These are phyloP conservation scores for Plectosphaerella plurivora DNA, from an alignment of 2,329 filamentous ascomycete genomes.

Conservation along the genomic window DNA sequence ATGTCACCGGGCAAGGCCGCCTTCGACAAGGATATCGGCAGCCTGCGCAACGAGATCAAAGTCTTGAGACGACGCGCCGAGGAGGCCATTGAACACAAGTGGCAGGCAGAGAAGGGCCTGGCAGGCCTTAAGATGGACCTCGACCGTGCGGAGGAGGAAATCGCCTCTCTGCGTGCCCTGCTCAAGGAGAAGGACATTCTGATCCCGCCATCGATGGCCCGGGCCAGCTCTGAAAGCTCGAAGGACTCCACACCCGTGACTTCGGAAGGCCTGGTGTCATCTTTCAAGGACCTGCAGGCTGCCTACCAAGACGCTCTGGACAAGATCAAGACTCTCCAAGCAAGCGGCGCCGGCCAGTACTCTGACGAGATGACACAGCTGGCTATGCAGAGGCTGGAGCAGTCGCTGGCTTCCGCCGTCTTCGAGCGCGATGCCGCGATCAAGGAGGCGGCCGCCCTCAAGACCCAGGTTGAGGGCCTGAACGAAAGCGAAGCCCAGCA, in stretches of 20 bases:
- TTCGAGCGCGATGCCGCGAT: slow-evolving; percentile 69
- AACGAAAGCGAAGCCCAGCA: slow-evolving; percentile 51
- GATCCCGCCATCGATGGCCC: slow-evolving; percentile 51
- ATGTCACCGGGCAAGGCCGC: slow-evolving; percentile 68
- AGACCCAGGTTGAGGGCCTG: slow-evolving; percentile 55
- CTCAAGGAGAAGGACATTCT: slow-evolving; percentile 80
- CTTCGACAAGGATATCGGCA: slow-evolving; percentile 79
- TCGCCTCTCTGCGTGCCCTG: slow-evolving; percentile 72
- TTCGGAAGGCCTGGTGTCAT: slow-evolving; percentile 67
- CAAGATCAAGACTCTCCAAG: slow-evolving; percentile 62
- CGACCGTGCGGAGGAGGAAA: slow-evolving; percentile 91
- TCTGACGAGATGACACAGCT: slow-evolving; percentile 55
- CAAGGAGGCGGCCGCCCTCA: slow-evolving; percentile 59
- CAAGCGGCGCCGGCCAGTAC: slow-evolving; percentile 27
- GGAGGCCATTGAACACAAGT: slow-evolving; percentile 92
- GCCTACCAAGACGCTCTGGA: slow-evolving; percentile 63
- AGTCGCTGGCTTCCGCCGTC: slow-evolving; percentile 63
- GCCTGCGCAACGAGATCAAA: slow-evolving; percentile 78
- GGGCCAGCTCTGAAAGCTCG: slow-evolving; percentile 28
- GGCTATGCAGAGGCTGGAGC: slow-evolving; percentile 62
- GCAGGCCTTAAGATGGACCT: slow-evolving; percentile 92
- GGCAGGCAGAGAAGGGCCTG: slow-evolving; percentile 89
- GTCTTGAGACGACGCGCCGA: slow-evolving; percentile 81
- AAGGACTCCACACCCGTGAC: slow-evolving; percentile 42
- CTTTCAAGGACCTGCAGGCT: slow-evolving; percentile 72